A percentile compares a stretch with the other conserved stretches of the same genome.
Evolutionary conservation across 1,284 basidiomycete genomes (phyloP).

Genomic region (Boletus albobrunnescens): DNA sequence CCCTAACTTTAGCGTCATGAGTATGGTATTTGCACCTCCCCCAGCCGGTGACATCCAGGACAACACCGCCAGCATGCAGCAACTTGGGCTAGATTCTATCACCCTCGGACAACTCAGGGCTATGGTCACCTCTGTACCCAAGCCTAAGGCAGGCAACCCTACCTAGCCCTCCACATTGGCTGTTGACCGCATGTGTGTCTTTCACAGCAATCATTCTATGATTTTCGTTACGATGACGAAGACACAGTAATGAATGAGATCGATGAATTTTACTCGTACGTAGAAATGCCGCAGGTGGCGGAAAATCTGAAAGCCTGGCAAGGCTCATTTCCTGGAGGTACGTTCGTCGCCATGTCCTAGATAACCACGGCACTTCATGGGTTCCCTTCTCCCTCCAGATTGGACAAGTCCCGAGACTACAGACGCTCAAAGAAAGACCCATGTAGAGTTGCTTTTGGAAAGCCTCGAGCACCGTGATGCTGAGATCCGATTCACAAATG

Average conservation of each 20-base stretch:
- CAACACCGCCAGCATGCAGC: constrained; percentile 20
- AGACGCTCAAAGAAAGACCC: constrained; percentile 58
- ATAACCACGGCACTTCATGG: neutral
- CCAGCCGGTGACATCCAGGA: constrained; percentile 28
- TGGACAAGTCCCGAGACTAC: constrained; percentile 67
- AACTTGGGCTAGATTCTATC: constrained; percentile 59
- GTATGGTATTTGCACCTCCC: constrained; percentile 29
- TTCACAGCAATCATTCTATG: constrained; percentile 76
- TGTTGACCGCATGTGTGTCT: constrained; percentile 14
- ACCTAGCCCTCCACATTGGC: constrained; percentile 8
- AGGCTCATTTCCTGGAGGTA: constrained; percentile 74
- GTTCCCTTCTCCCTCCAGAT: constrained; percentile 42
- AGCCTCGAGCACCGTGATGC: constrained; percentile 81
- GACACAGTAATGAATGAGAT: constrained; percentile 95
- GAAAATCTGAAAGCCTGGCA: constrained; percentile 89
- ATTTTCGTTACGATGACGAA: constrained; percentile 92
- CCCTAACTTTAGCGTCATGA: constrained; percentile 12
- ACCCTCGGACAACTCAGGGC: constrained; percentile 79
- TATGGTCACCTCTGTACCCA: constrained; percentile 66
- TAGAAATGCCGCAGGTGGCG: constrained; percentile 88
- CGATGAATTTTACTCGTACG: constrained; percentile 97
- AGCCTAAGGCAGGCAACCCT: constrained; percentile 60
- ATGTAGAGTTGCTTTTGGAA: constrained; percentile 78
- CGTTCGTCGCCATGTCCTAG: constrained; percentile 21
- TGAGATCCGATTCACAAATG: constrained; percentile 81